These are phyloP conservation scores for Klebsormidium nitens DNA, from an alignment of 139 green algal species.

Conservation along the genomic window DNA sequence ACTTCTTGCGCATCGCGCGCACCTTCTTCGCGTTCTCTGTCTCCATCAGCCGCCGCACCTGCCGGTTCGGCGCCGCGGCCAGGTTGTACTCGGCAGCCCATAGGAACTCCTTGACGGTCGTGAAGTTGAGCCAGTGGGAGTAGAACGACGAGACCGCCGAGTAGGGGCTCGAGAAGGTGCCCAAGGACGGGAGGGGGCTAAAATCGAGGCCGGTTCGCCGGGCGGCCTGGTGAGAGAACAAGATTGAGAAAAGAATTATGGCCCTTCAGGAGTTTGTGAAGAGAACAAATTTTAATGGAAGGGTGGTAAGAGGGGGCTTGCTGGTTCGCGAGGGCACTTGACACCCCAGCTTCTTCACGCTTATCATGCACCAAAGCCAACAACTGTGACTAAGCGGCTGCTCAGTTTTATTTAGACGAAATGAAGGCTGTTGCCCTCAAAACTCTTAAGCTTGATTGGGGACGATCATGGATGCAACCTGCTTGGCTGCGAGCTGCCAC, in stretches of 20 bases:
- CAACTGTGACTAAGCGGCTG: too few relatives aligned
- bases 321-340: too few relatives aligned
- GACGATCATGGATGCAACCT: too few relatives aligned
- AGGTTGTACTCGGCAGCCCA: constrained; percentile 86
- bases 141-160: constrained; percentile 78
- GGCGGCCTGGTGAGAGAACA: neutral
- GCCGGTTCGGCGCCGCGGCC: constrained; percentile 65
- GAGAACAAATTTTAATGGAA: too few relatives aligned
- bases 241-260: neutral
- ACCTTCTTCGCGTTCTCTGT: constrained; percentile 77
- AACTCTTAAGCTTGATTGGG: too few relatives aligned
- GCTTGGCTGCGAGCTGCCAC: too few relatives aligned
- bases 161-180: constrained; percentile 32
- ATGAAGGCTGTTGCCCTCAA: too few relatives aligned
- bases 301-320: too few relatives aligned
- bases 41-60: constrained; percentile 84
- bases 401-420: too few relatives aligned
- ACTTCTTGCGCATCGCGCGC: constrained; percentile 52
- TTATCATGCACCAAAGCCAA: too few relatives aligned
- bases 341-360: too few relatives aligned
- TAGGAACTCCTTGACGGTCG: constrained; percentile 70
- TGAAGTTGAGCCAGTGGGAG: constrained; percentile 70
- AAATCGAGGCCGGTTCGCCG: neutral
- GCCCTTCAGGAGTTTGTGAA: too few relatives aligned
- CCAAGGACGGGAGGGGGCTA: constrained; percentile 33